Percentiles rank a stretch among this genome's conserved stretches.
phyloP scores from a whole-genome alignment of 1,284 basidiomycete genomes.

The Marasmius oreades region DNA sequence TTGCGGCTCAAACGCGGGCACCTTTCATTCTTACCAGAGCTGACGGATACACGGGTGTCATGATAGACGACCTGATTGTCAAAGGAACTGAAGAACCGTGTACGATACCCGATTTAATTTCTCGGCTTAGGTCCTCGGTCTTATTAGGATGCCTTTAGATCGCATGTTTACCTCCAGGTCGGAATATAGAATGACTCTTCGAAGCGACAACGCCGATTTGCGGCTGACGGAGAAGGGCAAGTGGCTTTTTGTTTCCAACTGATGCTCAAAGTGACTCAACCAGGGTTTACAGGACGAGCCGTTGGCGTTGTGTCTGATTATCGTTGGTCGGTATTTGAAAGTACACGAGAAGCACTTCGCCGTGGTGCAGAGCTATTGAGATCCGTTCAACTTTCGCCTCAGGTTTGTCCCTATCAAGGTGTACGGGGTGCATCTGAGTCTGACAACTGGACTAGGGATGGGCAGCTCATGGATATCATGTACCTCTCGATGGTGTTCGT shows the following conservation, averaged over 20 bases:
- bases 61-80: slow-evolving; percentile 87
- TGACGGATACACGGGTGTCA: slow-evolving; percentile 83
- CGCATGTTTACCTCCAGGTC: slow-evolving; percentile 92
- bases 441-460: slow-evolving; percentile 45
- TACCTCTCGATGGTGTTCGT: slow-evolving; percentile 56
- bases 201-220: slow-evolving; percentile 86
- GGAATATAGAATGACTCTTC: slow-evolving; percentile 84
- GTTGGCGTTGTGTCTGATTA: slow-evolving; percentile 60
- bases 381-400: slow-evolving; percentile 50
- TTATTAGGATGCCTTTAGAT: slow-evolving; percentile 40
- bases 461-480: slow-evolving; percentile 50
- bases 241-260: slow-evolving; percentile 15
- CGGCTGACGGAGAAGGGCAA: slow-evolving; percentile 74
- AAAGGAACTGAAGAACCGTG: slow-evolving; percentile 90
- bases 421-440: no score
- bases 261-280: background rate
- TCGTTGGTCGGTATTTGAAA: slow-evolving; percentile 57
- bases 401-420: slow-evolving; percentile 37
- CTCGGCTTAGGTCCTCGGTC: background rate
- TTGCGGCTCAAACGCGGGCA: slow-evolving; percentile 52
- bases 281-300: slow-evolving; percentile 35
- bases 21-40: slow-evolving; percentile 74
- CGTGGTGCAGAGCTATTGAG: slow-evolving; percentile 51
- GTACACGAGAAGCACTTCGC: slow-evolving; percentile 47
- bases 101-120: slow-evolving; percentile 32